Percentiles rank a stretch among this genome's conserved stretches.
phyloP scores from a whole-genome alignment of 148 eudicot species.

The Heliosperma pusillum region DNA sequence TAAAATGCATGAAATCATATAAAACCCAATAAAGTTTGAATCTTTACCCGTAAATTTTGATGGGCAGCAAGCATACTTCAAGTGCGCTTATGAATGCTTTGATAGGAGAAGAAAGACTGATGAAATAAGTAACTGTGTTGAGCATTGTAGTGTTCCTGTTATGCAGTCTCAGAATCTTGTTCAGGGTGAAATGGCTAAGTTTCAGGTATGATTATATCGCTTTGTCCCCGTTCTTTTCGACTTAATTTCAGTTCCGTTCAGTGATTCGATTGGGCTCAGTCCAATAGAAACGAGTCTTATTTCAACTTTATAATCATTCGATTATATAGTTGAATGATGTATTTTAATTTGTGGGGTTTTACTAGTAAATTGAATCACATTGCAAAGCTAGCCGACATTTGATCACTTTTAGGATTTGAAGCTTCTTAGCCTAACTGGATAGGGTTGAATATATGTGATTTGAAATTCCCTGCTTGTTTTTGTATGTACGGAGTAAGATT shows the following conservation, averaged over 20 bases:
- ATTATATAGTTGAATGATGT: neutral
- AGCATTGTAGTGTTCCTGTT: slow-evolving; percentile 81
- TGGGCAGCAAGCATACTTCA: slow-evolving; percentile 73
- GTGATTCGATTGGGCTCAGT: no score
- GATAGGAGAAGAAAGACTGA: slow-evolving; percentile 65
- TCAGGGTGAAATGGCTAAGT: slow-evolving; percentile 72
- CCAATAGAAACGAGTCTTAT: no score
- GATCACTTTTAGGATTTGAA: neutral
- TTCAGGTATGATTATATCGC: slow-evolving; percentile 46
- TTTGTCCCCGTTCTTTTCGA: no score
- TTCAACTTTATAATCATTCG: neutral
- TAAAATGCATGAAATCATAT: neutral
- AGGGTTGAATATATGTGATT: neutral
- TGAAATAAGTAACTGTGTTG: slow-evolving; percentile 74
- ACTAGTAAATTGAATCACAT: neutral
- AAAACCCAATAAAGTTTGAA: neutral
- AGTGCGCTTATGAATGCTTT: slow-evolving; percentile 83
- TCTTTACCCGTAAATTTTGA: neutral
- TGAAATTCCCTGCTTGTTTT: neutral
- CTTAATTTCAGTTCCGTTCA: no score
- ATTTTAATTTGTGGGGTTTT: neutral
- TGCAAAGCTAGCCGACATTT: neutral
- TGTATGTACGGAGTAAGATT: neutral
- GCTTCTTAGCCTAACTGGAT: neutral
- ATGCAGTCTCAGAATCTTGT: slow-evolving; percentile 64